Evolutionary conservation across 225 moss, liverwort and hornwort species (phyloP), one percentile per base, ranked within the genome.

Genomic region (Marchantia polymorpha): DNA sequence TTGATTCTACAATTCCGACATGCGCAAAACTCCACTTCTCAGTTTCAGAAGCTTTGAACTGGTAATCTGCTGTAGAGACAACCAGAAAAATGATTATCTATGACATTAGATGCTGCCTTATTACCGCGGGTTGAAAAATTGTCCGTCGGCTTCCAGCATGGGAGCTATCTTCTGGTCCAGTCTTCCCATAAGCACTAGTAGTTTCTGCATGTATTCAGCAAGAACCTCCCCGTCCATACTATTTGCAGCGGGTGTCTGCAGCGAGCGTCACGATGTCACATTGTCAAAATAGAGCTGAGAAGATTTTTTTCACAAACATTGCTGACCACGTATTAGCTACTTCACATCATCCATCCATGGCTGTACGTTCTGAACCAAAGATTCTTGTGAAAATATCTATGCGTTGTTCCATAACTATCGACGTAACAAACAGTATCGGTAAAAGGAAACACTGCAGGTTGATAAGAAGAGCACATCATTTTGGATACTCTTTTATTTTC

Each of bases 131-230:
- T 94, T 94, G 68, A 94, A 94, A 59, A 88, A 91, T 79, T 91
- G 86, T 31, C 94, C 94, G 64, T 94, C 94, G 73, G 92, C 94
- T 80, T 94, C 94, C 72, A 94, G 81, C 94, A 94, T 92, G 66
- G 94, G 94, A 74, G 91, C 90, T 83, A 94, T 94, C 77, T 89
- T 94, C 84, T 92, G 91, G 83, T 94, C 94, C 63, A 94, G 85
- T 82, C 90, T 92, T 81, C 87, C 88, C 92, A 94, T 94, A 46
- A 94, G 87, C 78, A 90, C 76, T 56, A 91, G 87, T 80, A 94
- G 85, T 84, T 92, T 94, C 81, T 94, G 88, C 94, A 92, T 94
- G 72, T 89, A 86, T 75, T 91, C 90, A 65, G 88, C 82, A 80
- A 94, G 86, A 48, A 88, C 87, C 84, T 90, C 84, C 72, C 88